These are phyloP conservation scores for Suillus cothurnatus DNA, from an alignment of 768 basidiomycete species.

Conservation along the genomic window DNA sequence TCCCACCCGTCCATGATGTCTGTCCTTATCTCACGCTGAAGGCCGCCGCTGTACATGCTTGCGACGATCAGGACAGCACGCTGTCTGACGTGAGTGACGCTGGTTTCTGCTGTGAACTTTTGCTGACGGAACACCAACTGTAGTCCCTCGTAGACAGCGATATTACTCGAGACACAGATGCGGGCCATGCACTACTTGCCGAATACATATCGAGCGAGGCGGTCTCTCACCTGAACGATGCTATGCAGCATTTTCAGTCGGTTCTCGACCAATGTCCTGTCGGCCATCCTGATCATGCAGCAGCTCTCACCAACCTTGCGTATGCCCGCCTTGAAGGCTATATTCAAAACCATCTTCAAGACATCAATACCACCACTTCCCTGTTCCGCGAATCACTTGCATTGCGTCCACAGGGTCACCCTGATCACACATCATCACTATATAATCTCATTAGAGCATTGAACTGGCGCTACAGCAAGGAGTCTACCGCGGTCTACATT, in stretches of 20 bases:
- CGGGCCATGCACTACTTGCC: neutral
- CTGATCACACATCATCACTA: conserved; percentile 7
- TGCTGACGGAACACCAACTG: neutral
- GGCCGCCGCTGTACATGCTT: neutral
- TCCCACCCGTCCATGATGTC: neutral
- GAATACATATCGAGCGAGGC: neutral
- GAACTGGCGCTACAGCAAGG: conserved; percentile 10
- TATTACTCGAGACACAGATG: neutral
- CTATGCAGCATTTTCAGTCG: neutral
- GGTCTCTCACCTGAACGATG: neutral
- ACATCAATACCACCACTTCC: neutral
- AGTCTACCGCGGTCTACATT: conserved; percentile 13
- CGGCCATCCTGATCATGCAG: neutral
- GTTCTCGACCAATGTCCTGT: neutral
- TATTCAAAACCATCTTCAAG: neutral
- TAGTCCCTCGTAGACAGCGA: neutral
- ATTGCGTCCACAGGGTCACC: conserved; percentile 9
- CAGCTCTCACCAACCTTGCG: conserved; percentile 4
- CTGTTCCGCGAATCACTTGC: conserved; percentile 7
- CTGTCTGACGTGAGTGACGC: neutral
- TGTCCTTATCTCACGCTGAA: neutral
- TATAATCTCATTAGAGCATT: conserved; percentile 16
- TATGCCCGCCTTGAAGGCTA: conserved; percentile 1
- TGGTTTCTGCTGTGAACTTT: neutral
- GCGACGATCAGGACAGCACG: neutral